Percentiles rank a stretch among this genome's conserved stretches.
Conservation (phyloP, 148 eudicot species). For the Suaeda aralocaspica region DNA sequence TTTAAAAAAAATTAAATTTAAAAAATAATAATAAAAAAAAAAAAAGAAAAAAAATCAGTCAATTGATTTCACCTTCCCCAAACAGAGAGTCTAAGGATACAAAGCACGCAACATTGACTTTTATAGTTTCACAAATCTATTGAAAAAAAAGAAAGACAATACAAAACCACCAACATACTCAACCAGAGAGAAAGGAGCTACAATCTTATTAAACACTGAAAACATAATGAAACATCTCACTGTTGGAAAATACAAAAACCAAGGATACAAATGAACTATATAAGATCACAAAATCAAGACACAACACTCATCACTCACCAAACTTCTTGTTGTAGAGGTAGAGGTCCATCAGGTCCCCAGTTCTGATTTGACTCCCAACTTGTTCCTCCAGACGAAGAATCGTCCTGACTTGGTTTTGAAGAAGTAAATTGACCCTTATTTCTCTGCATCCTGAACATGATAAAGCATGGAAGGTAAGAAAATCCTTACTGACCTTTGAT, state of each 20-base stretch:
- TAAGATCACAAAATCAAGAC: background rate
- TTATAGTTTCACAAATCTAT: too few species aligned
- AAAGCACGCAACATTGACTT: too few species aligned
- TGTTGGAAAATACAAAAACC: background rate
- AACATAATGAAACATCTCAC: background rate
- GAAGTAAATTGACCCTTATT: conserved; percentile 82
- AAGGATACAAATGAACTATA: background rate
- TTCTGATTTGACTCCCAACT: conserved; percentile 66
- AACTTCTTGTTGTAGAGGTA: conserved; percentile 53
- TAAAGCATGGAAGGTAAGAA: background rate
- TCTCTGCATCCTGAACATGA: conserved; percentile 62
- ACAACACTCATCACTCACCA: conserved; percentile 37
- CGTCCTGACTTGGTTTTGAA: conserved; percentile 56
- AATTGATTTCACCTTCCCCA: too few species aligned
- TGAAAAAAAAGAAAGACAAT: background rate
- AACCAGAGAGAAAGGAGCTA: background rate
- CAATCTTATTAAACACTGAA: background rate
- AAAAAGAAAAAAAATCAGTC: too few species aligned
- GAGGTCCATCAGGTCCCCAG: conserved; percentile 56
- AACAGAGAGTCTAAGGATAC: too few species aligned
- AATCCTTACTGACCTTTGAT: background rate
- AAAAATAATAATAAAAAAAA: too few species aligned
- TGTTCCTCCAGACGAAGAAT: conserved; percentile 51
- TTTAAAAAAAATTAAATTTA: too few species aligned
- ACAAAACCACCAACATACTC: background rate